Base-by-base conservation (phyloP, 352 stramenopile species). In the Pythium apleroticum region DNA sequence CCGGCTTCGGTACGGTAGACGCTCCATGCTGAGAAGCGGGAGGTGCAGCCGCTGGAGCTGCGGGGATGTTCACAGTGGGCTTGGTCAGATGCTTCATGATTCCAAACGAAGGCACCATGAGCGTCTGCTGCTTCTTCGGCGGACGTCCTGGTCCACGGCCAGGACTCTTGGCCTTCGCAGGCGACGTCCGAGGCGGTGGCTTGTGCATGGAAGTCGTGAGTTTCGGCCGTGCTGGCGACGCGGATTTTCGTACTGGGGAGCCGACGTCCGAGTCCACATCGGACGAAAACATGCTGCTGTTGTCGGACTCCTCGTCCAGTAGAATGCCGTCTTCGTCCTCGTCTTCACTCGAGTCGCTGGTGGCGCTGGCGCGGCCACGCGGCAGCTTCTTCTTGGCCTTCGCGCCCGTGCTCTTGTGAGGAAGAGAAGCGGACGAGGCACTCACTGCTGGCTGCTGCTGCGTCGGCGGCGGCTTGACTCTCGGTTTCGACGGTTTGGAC, bases 321-420 rank as follows among this genome's bases (percentile, higher is more conserved):
- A 66, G 17, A 35, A 69, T 58, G 20, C 62, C 66, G 31, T 73
- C 61, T 46, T 46, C 37, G 19, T 46, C 37, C 49, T 65, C 66
- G 24, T 66, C 71, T 19, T 69, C 63, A 19, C 59, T 81, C 12
- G 59, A 60, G 4, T 73, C 69, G 17, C 75, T 73, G 20, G 69
- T 64, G 1, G 77, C 69, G 55, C 74, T 86, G 57, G 76, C 37
- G 72, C 58, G 31, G 79, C 68, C 46, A 76, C 68, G 25, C 73
- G 52, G 59, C 25, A 65, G 33, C 24, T 52, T 67, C 48, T 70
- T 70, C 35, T 65, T 65, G n/a, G 28, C 57, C 31, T 65, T 65
- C 9, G 33, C 20, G 5, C 45, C 59, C 27, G 39, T 49, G 1
- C 50, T 63, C 9, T 33, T 43, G 31, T 56, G 50, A 20, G 64